Percentiles rank a stretch among this genome's conserved stretches.
These are phyloP conservation scores for Arabidopsis thaliana DNA, from an alignment of 345 rosid species.

Conservation along the genomic window TAIR10.1 NC_003076.8:19014001-19014500, in stretches of 20 bases:
- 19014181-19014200: too few species aligned
- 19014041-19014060: not conserved
- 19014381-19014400: too few species aligned
- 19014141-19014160: not conserved
- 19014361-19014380: not conserved
- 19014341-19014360: not conserved
- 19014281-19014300: not conserved
- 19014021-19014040: not conserved
- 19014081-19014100: not conserved
- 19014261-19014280: not conserved
- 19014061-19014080: not conserved
- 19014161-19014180: too few species aligned
- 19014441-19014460: too few species aligned
- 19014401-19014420: too few species aligned
- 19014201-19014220: too few species aligned
- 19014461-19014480: too few species aligned
- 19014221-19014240: too few species aligned
- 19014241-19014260: not conserved
- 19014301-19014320: not conserved
- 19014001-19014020: slow-evolving; percentile 22
- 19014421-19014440: too few species aligned
- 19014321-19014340: not conserved
- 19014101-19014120: not conserved
- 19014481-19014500: too few species aligned
- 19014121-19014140: not conserved